phyloP scores from a whole-genome alignment of 1,284 basidiomycete species.

The Ceraceosorus guamensis region DNA sequence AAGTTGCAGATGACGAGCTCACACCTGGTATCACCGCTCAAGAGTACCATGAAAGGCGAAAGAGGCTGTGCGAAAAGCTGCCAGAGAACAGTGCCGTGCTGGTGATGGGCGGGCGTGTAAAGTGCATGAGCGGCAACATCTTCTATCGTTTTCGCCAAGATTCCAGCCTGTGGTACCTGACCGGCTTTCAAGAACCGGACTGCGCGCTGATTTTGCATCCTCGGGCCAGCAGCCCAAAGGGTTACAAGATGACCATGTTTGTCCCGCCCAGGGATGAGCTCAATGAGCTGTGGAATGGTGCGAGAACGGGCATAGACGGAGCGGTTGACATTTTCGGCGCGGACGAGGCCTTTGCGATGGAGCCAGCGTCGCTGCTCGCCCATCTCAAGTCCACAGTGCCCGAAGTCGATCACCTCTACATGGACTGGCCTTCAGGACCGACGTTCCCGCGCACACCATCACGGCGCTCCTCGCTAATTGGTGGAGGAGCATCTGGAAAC shows the following conservation, averaged over 20 bases:
- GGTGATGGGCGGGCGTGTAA: constrained; percentile 69
- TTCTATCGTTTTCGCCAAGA: constrained; percentile 81
- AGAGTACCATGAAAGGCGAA: constrained; percentile 77
- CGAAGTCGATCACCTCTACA: constrained; percentile 33
- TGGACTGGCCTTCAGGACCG: constrained; percentile 35
- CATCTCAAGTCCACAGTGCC: constrained; percentile 32
- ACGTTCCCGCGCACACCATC: constrained; percentile 25
- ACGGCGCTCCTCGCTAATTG: neutral
- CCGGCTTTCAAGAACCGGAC: constrained; percentile 85
- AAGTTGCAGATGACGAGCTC: constrained; percentile 55
- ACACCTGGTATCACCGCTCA: constrained; percentile 73
- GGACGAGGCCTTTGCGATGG: constrained; percentile 34
- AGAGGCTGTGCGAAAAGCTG: constrained; percentile 66
- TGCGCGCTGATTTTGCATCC: constrained; percentile 63
- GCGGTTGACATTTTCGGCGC: constrained; percentile 43
- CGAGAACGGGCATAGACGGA: constrained; percentile 52
- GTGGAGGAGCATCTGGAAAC: constrained; percentile 9
- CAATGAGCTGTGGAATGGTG: constrained; percentile 88
- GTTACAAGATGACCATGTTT: constrained; percentile 84
- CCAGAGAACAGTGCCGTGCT: constrained; percentile 73
- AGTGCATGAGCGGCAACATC: constrained; percentile 61
- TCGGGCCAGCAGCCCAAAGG: constrained; percentile 54
- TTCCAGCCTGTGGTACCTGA: constrained; percentile 42
- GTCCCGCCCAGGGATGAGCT: constrained; percentile 64
- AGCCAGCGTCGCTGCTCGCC: constrained; percentile 26